These are phyloP conservation scores for Pseudocercospora crystallina DNA, from an alignment of 2,329 filamentous ascomycete species.

Conservation along the genomic window DNA sequence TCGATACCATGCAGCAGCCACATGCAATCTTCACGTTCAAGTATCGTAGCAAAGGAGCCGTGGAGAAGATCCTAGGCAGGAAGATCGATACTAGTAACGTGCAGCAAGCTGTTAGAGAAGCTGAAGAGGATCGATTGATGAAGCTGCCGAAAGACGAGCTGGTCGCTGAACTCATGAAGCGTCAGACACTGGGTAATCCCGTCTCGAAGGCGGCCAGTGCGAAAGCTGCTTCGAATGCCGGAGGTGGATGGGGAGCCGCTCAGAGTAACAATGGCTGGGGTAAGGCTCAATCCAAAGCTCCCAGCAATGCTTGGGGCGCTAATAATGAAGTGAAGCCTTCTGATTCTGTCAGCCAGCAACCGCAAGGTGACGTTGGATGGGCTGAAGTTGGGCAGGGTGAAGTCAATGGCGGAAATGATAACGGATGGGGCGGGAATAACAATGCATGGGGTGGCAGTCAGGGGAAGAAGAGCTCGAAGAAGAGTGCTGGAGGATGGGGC, in stretches of 20 bases:
- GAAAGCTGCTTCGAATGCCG: not conserved
- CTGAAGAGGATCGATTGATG: constrained; percentile 25
- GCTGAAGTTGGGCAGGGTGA: constrained; percentile 8
- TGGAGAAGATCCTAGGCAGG: constrained; percentile 38
- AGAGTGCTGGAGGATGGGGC: not conserved
- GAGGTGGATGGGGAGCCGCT: not conserved
- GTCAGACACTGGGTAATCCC: constrained; percentile 5
- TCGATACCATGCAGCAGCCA: constrained; percentile 41
- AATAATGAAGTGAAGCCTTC: constrained; percentile 13
- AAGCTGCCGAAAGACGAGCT: constrained; percentile 34
- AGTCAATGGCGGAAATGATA: not conserved
- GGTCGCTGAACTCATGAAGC: constrained; percentile 29
- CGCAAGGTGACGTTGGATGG: constrained; percentile 4
- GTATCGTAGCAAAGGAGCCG: constrained; percentile 39
- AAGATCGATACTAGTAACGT: constrained; percentile 27
- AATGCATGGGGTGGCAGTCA: too few species aligned
- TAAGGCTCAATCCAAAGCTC: not conserved
- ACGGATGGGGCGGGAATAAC: not conserved
- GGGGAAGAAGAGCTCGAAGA: not conserved
- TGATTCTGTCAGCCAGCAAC: constrained; percentile 11
- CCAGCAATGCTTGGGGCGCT: constrained; percentile 1
- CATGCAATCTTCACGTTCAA: constrained; percentile 53
- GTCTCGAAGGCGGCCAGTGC: not conserved
- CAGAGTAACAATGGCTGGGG: too few species aligned
- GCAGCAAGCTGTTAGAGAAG: constrained; percentile 19